Percentiles rank a stretch among this genome's conserved stretches.
phyloP scores from a whole-genome alignment of 2,329 filamentous ascomycete species.

The Aspergillus fumigatus region DNA sequence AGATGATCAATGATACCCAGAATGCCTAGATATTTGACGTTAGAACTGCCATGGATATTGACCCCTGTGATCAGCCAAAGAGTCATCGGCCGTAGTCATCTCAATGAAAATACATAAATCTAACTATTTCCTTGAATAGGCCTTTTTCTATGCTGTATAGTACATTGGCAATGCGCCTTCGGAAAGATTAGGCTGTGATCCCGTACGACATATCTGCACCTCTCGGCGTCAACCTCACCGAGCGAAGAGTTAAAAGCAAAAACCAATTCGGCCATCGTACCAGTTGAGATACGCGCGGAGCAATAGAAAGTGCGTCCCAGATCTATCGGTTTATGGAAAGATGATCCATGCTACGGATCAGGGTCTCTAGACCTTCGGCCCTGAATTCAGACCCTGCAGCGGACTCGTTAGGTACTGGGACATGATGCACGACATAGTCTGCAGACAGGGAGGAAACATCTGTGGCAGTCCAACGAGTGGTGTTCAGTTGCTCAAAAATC shows the following conservation, averaged over 20 bases:
- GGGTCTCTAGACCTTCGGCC: slow-evolving; percentile 6
- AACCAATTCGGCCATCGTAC: neutral
- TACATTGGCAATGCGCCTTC: neutral
- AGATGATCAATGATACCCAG: neutral
- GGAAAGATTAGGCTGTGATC: neutral
- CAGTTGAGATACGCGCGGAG: neutral
- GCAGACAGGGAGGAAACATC: slow-evolving; percentile 17
- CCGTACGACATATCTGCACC: neutral
- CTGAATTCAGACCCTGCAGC: neutral
- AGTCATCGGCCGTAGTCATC: neutral
- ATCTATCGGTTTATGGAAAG: slow-evolving; percentile 1
- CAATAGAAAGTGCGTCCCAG: neutral
- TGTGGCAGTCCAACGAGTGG: slow-evolving; percentile 14
- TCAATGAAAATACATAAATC: neutral
- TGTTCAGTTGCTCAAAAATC: slow-evolving; percentile 14
- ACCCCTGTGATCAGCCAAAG: neutral
- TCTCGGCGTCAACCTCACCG: neutral
- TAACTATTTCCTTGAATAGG: neutral
- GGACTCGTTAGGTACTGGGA: neutral
- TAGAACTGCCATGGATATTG: neutral
- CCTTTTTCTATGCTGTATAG: neutral
- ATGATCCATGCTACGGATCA: slow-evolving; percentile 8
- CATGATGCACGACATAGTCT: slow-evolving; percentile 19
- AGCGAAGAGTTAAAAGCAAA: neutral
- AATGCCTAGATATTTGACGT: neutral